These are phyloP conservation scores for Termitomyces sp. DNA, from an alignment of 768 basidiomycete genomes.

Conservation along the genomic window DNA sequence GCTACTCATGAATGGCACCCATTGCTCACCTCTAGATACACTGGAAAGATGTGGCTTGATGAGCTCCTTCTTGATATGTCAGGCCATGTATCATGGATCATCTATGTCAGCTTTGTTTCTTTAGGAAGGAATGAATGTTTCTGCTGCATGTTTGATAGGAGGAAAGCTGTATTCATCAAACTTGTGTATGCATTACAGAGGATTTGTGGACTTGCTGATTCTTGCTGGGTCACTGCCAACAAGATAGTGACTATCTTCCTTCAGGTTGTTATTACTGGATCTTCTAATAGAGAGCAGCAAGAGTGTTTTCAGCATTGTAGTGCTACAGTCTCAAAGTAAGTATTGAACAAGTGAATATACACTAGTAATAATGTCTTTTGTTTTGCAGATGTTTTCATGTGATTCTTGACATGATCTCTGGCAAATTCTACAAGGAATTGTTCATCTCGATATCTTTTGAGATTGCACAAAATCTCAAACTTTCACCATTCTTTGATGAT, in stretches of 20 bases:
- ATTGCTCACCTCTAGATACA: background rate
- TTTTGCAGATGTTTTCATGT: too few relatives aligned
- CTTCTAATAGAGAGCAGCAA: background rate
- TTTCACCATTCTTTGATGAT: background rate
- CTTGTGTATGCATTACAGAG: background rate
- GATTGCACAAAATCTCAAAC: background rate
- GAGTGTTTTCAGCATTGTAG: background rate
- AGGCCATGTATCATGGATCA: background rate
- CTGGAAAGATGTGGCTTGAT: background rate
- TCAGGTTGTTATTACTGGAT: background rate
- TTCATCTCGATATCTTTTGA: background rate
- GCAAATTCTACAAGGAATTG: too few relatives aligned
- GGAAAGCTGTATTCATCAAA: background rate
- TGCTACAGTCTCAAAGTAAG: background rate
- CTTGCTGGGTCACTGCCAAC: background rate
- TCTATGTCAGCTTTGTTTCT: background rate
- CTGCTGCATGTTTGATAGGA: background rate
- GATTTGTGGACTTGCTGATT: background rate
- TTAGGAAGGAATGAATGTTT: background rate
- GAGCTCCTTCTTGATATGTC: background rate
- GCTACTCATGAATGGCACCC: background rate
- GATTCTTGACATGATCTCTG: too few relatives aligned
- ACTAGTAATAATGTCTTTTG: too few relatives aligned
- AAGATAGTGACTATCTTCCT: background rate
- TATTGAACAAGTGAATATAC: background rate